Evolutionary conservation across 106 monocot genomes (phyloP), one percentile per base, ranked within the genome.

Genomic region (Agapanthus africanus): DNA sequence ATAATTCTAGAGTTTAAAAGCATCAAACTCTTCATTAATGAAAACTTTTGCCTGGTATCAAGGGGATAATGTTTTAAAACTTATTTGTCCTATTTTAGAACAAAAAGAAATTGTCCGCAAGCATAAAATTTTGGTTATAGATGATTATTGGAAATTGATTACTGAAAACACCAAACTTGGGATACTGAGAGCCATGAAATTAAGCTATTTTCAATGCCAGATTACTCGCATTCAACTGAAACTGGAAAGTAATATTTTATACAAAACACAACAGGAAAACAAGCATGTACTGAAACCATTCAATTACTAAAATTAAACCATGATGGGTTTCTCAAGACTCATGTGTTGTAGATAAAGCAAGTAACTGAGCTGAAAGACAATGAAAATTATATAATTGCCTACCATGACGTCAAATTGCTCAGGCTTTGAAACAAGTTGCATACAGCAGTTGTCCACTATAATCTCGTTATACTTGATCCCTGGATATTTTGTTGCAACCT

Each of bases 401-500:
- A 42, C 42, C 42, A 42, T 42, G 42, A 42, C 42, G 15, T 42
- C 42, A 42, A 42, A 42, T 15, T 42, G 42, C 42, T 42, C 15
- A 7, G 15, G 42, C 42, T 42, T 42, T 42, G 42, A 42, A 42
- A 42, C 42, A 42, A 42, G 42, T 15, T 42, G 42, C 42, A 42
- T 42, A 15, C 42, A 42, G 42, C 42, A 42, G 42, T 42, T 42
- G 42, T 83, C 42, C 42, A 42, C 42, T 8, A 42, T 42, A 15
- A 42, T 42, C 42, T 7, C 42, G 15, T 42, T 42, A 42, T 42
- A 42, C 42, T 42, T 42, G 42, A 42, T 42, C 7, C 42, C 42
- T 8, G 42, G 42, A 15, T 42, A 42, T 42, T 42, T 42, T 42
- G 42, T 42, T 42, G 42, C 42, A 42, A 42, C 15, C 42, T 42